These are phyloP conservation scores for Paecilomyces sp. DNA, from an alignment of 2,329 filamentous ascomycete species.

Conservation along the genomic window DNA sequence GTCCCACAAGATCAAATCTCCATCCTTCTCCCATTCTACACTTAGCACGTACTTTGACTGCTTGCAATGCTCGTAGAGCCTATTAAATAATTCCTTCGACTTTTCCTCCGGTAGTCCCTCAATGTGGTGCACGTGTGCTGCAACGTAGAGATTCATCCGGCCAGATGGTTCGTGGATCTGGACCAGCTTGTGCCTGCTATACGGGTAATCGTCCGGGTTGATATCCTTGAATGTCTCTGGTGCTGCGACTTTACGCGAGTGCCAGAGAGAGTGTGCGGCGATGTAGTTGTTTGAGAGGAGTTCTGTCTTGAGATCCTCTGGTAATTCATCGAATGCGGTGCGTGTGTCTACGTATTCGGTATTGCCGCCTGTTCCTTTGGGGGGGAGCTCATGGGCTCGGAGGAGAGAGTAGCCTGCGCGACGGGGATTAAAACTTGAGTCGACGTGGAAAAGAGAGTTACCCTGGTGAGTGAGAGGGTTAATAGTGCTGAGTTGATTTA, in stretches of 20 bases:
- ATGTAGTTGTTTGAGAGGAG: conserved; percentile 37
- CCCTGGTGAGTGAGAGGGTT: conserved; percentile 20
- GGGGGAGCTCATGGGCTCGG: conserved; percentile 44
- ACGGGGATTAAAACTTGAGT: conserved; percentile 50
- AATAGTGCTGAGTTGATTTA: too few relatives aligned
- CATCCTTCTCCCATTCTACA: conserved; percentile 42
- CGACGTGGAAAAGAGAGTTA: conserved; percentile 49
- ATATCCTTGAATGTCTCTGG: conserved; percentile 44
- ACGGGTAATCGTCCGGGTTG: conserved; percentile 29
- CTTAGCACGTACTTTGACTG: conserved; percentile 41
- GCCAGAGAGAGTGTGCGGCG: conserved; percentile 44
- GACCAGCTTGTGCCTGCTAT: conserved; percentile 41
- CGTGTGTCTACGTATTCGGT: conserved; percentile 50
- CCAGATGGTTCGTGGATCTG: conserved; percentile 46
- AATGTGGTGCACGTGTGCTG: conserved; percentile 47
- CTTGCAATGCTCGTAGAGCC: conserved; percentile 38
- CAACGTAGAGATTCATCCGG: conserved; percentile 48
- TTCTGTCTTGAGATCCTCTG: conserved; percentile 23
- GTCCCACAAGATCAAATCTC: conserved; percentile 54
- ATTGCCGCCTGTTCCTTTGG: conserved; percentile 40
- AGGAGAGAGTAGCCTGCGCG: conserved; percentile 48
- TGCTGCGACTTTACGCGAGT: conserved; percentile 45
- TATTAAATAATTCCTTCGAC: conserved; percentile 25
- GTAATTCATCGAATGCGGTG: conserved; percentile 44
- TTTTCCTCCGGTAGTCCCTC: conserved; percentile 32